Base-by-base conservation (phyloP, 306 rosid species). In the Sophora flavescens region DNA sequence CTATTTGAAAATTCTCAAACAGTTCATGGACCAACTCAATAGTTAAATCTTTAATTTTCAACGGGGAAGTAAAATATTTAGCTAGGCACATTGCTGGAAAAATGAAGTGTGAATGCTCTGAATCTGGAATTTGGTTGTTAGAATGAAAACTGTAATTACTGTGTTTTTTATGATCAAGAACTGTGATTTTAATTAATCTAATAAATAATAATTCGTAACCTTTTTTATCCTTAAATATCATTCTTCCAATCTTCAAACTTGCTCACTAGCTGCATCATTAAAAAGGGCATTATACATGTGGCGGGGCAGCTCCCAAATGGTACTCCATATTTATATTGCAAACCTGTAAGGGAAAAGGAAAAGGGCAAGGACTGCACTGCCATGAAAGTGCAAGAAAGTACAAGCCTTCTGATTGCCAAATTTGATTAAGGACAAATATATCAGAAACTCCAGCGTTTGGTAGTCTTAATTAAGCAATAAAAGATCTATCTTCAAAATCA, bases 301-400 rank as follows among this genome's bases (percentile, higher is more conserved):
- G 75, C 68, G 28, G 75, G 70, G 63, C 8, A 35, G 30, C 51
- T 74, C 14, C 28, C 71, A 35, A 32, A 16, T 8, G 26, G 47
- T 69, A 32, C 47, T 16, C 22, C n/a, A 53, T 69, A 33, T 42
- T 28, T 68, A 68, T 48, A 68, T 6, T 26, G 44, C 6, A 71
- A 16, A 18, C 12, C 66, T 8, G 41, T 58, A 14, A 54, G 41
- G 77, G 48, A 65, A 51, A 62, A 1, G 41, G 12, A 74, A 73
- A 60, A 74, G 32, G 70, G 39, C 11, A 57, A 72, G 15, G 71
- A 57, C 5, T 67, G 30, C 13, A 47, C 38, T 45, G 4, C 13
- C 16, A 16, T 10, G 85, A 53, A 75, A 75, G 78, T 81, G 81
- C 81, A 70, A 62, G 44, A 63, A 76, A 76, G 85, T 63, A 76